A percentile compares a stretch with the other conserved stretches of the same genome.
phyloP scores from a whole-genome alignment of 345 rosid genomes.

The Gossypium arboreum region DNA sequence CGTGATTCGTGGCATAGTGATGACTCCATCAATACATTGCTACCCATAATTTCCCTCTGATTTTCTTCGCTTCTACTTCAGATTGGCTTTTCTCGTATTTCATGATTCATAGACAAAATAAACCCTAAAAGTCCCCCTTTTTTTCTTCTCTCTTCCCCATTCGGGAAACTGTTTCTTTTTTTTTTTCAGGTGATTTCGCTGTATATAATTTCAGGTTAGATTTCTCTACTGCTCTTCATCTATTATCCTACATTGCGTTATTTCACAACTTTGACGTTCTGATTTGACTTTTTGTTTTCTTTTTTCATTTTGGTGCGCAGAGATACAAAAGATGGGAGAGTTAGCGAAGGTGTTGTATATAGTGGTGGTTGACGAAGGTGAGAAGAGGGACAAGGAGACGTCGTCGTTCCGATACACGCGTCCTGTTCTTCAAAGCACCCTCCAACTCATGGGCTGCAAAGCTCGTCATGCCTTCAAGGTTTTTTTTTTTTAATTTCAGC shows the following conservation, averaged over 20 bases:
- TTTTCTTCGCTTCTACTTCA: slow-evolving; percentile 1
- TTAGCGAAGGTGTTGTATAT: slow-evolving; percentile 69
- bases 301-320: slow-evolving; percentile 9
- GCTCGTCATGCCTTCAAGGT: slow-evolving; percentile 99
- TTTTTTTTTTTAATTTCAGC: not conserved
- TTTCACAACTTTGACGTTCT: not conserved
- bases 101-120: not conserved
- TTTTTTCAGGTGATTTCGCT: not conserved
- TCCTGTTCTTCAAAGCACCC: slow-evolving; percentile 84
- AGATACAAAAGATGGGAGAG: slow-evolving; percentile 46
- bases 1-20: slow-evolving; percentile 9
- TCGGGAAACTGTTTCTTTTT: not conserved
- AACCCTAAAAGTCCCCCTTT: not conserved
- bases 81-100: not conserved
- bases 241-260: slow-evolving; percentile 14
- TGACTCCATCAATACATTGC: slow-evolving; percentile 9
- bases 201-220: slow-evolving; percentile 1
- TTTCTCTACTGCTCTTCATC: not conserved
- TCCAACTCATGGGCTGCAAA: slow-evolving; percentile 98
- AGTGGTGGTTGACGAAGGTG: slow-evolving; percentile 55
- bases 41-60: not conserved
- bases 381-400: slow-evolving; percentile 32
- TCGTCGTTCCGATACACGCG: slow-evolving; percentile 79
- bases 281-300: not conserved
- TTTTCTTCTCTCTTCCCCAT: not conserved